Base-by-base conservation (phyloP, 2,329 filamentous ascomycete genomes). In the Talaromyces sp. region DNA sequence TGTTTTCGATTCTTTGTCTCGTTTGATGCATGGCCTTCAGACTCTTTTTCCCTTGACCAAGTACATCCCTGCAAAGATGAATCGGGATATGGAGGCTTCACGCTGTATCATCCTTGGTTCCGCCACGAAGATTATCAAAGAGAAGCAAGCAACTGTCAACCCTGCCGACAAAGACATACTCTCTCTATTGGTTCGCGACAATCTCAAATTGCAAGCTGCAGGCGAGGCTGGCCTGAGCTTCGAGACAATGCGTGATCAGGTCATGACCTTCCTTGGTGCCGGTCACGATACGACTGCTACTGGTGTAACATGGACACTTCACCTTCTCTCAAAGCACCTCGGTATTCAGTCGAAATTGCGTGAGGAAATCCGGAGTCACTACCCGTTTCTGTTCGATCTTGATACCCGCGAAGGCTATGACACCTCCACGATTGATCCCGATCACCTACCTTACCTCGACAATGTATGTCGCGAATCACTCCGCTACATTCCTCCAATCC, bases 401-500 rank as follows among this genome's bases (percentile, higher is more conserved):
- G 60, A 71, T 3, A 65, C 67, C 7, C 73, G 76, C 11, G 73
- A 77, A 61, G 72, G 77, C 59, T 62, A 68, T 2, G 70, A 68
- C 2, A 65, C 70, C 14, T 72, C 69, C 14, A 70, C 72, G 3
- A 74, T 75, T 0, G 78, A 82, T 61, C 73, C 75, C 0, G 77
- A 82, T 67, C 69, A 72, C 56, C 72, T 82, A 2, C 79, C 79
- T 0, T 83, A 78, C 68, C 72, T 82, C 5, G 78, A 82, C 67
- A 81, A 81, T 60, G 76, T 82, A 45, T 81, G 80, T 73, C 77
- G 78, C 60, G 81, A 83, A 70, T 77, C 78, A 0, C 74, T 83
- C 5, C 79, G 81, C 48, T 78, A 76, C 72, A 81, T 81, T 65
- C 79, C 79, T 1, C 79, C 80, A 3, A 81, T 82, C 52, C 79